Evolutionary conservation across 257 asterid genomes (phyloP).

Genomic region (Nemophila menziesii): DNA sequence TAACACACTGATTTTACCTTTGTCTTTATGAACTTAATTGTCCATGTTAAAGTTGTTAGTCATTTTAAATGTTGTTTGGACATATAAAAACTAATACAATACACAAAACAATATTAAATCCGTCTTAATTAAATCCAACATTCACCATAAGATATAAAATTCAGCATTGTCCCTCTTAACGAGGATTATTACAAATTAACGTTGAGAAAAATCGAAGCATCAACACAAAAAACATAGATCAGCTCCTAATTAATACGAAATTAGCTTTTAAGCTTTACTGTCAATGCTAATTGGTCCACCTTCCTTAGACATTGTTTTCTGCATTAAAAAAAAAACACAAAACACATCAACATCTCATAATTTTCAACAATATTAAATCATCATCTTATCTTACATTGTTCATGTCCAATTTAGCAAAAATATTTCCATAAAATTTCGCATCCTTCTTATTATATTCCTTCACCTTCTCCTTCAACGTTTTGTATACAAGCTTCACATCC

Average conservation of each 20-base stretch:
- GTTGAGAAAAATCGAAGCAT: background rate
- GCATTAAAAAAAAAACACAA: constrained; percentile 4
- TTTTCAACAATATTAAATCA: background rate
- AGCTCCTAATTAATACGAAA: background rate
- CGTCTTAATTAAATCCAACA: no score
- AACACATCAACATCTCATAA: background rate
- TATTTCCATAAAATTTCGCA: constrained; percentile 35
- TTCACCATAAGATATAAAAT: no score
- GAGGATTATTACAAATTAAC: background rate
- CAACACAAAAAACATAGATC: background rate
- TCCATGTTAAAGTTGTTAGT: no score
- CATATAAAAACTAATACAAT: no score
- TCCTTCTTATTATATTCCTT: constrained; percentile 36
- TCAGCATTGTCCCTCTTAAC: no score
- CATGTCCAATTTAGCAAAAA: constrained; percentile 28
- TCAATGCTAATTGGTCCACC: constrained; percentile 43
- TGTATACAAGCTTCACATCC: constrained; percentile 36
- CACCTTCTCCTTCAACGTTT: constrained; percentile 30
- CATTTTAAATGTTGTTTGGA: no score
- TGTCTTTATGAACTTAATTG: no score
- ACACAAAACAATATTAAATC: no score
- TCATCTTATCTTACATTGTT: constrained; percentile 15
- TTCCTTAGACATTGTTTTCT: constrained; percentile 27
- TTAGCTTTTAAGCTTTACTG: constrained; percentile 37
- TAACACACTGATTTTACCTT: no score